A percentile compares a stretch with the other conserved stretches of the same genome.
Evolutionary conservation across 192 early-diverging fungal genomes (phyloP).

Genomic region (Linnemannia schmuckeri): DNA sequence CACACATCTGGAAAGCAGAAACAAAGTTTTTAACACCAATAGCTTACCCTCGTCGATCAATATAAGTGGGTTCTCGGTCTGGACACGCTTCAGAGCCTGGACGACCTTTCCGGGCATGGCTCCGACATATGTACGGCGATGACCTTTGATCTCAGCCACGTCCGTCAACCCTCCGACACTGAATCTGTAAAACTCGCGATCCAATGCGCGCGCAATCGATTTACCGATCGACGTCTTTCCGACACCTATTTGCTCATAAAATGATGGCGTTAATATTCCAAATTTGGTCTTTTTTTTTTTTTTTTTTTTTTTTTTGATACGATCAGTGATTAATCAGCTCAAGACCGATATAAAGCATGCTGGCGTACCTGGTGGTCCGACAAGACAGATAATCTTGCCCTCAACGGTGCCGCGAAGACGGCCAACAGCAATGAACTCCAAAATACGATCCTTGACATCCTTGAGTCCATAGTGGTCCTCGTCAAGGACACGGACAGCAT

Average conservation of each 20-base stretch:
- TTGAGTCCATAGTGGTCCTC: slow-evolving; percentile 99
- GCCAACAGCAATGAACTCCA: slow-evolving; percentile 99
- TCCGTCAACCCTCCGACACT: slow-evolving; percentile 97
- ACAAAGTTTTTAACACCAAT: not conserved
- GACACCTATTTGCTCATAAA: slow-evolving; percentile 68
- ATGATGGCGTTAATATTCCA: not conserved
- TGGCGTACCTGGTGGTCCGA: slow-evolving; percentile 91
- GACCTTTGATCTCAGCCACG: slow-evolving; percentile 99
- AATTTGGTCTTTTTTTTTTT: not conserved
- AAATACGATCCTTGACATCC: slow-evolving; percentile 98
- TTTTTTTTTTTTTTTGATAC: not conserved
- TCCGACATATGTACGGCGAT: slow-evolving; percentile 98
- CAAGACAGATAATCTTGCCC: slow-evolving; percentile 98
- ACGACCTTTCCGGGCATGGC: slow-evolving; percentile 99
- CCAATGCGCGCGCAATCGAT: slow-evolving; percentile 94
- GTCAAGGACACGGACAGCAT: slow-evolving; percentile 91
- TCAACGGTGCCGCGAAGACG: slow-evolving; percentile 96
- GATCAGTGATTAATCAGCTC: not conserved
- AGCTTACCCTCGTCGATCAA: slow-evolving; percentile 91
- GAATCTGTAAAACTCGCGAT: slow-evolving; percentile 96
- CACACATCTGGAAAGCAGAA: not conserved
- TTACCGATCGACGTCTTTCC: slow-evolving; percentile 99
- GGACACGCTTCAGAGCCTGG: slow-evolving; percentile 98
- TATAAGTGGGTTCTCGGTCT: slow-evolving; percentile 97
- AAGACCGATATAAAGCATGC: not conserved